phyloP scores from a whole-genome alignment of 139 green algal species.

The Nannochloris sp. region DNA sequence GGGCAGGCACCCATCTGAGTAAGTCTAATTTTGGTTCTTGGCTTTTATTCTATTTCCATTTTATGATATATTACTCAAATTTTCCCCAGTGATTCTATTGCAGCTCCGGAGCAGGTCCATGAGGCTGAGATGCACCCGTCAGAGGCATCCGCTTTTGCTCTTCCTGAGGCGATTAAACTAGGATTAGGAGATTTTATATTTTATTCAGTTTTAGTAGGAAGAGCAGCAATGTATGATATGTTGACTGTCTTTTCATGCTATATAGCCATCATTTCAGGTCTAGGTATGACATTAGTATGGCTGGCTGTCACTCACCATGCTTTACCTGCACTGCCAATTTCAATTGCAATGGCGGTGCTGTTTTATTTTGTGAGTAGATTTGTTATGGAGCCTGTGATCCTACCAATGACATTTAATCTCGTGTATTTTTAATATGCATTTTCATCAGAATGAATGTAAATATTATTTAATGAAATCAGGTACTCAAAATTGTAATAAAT shows the following conservation, averaged over 20 bases:
- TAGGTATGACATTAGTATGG: constrained; percentile 78
- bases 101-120: too few species aligned
- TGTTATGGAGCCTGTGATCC: constrained; percentile 2
- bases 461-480: not conserved
- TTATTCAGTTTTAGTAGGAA: constrained; percentile 75
- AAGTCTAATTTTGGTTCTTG: too few species aligned
- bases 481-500: not conserved
- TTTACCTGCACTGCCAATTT: constrained; percentile 91
- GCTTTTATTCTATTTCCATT: too few species aligned
- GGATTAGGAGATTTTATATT: constrained; percentile 97
- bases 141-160: not conserved
- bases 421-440: constrained; percentile 9
- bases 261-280: constrained; percentile 67
- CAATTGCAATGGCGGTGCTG: constrained; percentile 77
- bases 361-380: constrained; percentile 78
- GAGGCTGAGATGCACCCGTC: constrained; percentile 2
- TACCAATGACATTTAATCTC: constrained; percentile 4
- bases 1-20: too few species aligned
- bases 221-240: constrained; percentile 92
- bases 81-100: too few species aligned
- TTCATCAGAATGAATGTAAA: not conserved
- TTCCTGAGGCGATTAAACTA: constrained; percentile 83
- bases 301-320: constrained; percentile 74
- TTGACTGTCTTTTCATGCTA: constrained; percentile 77
- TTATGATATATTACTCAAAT: too few species aligned